A percentile compares a stretch with the other conserved stretches of the same genome.
Conservation (phyloP, 306 rosid species). For the Pterocarpus macrocarpus region DNA sequence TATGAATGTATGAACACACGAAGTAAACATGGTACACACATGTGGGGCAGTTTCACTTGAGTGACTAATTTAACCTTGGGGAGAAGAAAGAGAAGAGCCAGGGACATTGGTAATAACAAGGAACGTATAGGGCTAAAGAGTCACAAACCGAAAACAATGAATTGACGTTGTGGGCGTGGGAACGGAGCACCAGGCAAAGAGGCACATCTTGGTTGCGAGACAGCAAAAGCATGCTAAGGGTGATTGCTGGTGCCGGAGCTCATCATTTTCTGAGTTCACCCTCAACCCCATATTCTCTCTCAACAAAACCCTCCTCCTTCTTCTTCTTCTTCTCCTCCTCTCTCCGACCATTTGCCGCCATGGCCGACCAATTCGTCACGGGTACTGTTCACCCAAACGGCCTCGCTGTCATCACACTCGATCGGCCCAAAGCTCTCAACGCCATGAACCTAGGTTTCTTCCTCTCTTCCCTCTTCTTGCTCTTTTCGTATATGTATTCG, state of each 20-base stretch:
- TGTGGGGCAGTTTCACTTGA: not conserved
- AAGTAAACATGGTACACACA: not conserved
- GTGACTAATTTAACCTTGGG: not conserved
- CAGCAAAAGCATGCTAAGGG: slow-evolving; percentile 55
- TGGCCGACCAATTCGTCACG: slow-evolving; percentile 92
- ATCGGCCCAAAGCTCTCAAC: slow-evolving; percentile 98
- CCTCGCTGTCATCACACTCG: slow-evolving; percentile 90
- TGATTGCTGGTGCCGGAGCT: slow-evolving; percentile 51
- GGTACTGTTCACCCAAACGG: slow-evolving; percentile 84
- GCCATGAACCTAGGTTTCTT: slow-evolving; percentile 86
- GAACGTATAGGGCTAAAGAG: not conserved
- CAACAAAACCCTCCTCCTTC: slow-evolving; percentile 34
- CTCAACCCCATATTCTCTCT: slow-evolving; percentile 36
- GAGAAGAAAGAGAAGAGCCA: not conserved
- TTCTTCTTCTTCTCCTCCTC: slow-evolving; percentile 30
- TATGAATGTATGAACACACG: too few relatives aligned
- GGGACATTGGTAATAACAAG: not conserved
- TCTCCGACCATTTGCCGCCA: slow-evolving; percentile 65
- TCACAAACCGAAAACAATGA: not conserved
- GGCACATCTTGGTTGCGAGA: not conserved
- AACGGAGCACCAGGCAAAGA: not conserved
- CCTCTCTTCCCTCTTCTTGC: not conserved
- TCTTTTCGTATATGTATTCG: not conserved
- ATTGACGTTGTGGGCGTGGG: not conserved
- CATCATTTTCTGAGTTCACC: slow-evolving; percentile 37